These are phyloP conservation scores for Colletotrichum sojae DNA, from an alignment of 2,329 filamentous ascomycete genomes.

Conservation along the genomic window DNA sequence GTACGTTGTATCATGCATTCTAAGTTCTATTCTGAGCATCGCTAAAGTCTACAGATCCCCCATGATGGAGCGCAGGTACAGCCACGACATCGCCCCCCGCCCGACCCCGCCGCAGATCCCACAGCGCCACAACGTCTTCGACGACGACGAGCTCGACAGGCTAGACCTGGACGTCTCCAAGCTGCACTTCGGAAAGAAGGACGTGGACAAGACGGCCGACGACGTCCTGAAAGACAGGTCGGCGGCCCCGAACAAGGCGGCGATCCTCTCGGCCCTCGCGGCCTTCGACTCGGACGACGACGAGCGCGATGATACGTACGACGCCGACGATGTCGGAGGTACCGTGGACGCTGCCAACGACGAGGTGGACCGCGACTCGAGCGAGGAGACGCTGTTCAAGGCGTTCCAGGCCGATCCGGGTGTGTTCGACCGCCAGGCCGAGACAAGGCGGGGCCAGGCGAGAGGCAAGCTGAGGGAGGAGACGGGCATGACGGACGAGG, in stretches of 20 bases:
- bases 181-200: conserved; percentile 84
- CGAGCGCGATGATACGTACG: conserved; percentile 97
- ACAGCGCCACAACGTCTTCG: conserved; percentile 80
- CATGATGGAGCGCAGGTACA: conserved; percentile 38
- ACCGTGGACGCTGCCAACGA: conserved; percentile 81
- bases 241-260: conserved; percentile 80
- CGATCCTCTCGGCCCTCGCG: conserved; percentile 89
- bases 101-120: conserved; percentile 71
- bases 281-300: conserved; percentile 95
- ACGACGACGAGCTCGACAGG: conserved; percentile 84
- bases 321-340: conserved; percentile 91
- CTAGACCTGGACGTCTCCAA: conserved; percentile 76
- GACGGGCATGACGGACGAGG: conserved; percentile 92
- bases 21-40: not conserved
- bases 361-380: conserved; percentile 66
- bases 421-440: conserved; percentile 79
- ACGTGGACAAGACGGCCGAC: conserved; percentile 76
- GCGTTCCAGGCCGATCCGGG: conserved; percentile 76
- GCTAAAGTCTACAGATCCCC: conserved; percentile 44
- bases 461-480: conserved; percentile 78
- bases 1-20: conserved; percentile 54
- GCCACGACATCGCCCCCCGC: conserved; percentile 66
- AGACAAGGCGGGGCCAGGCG: conserved; percentile 75
- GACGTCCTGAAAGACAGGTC: conserved; percentile 77
- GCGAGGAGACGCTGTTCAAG: conserved; percentile 81